Conservation (phyloP, 345 rosid genomes). For the Eutrema yunnanense region DNA sequence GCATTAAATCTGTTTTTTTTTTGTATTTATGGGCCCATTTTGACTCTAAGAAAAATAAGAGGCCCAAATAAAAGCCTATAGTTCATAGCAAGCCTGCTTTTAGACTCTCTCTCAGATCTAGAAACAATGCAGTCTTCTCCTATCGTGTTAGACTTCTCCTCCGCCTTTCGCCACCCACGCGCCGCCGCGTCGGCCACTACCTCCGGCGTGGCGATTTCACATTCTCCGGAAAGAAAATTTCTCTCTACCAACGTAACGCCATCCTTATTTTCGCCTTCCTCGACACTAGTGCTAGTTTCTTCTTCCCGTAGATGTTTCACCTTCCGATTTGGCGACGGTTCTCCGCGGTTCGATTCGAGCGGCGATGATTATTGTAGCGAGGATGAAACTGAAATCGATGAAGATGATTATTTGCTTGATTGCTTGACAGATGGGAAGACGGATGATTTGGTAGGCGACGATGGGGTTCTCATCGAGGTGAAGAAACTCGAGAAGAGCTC, state of each 20-base stretch:
- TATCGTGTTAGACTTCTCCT: constrained; percentile 15
- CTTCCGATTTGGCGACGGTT: constrained; percentile 32
- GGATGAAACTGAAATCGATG: constrained; percentile 9
- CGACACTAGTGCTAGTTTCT: neutral
- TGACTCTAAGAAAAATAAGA: neutral
- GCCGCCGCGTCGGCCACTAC: constrained; percentile 9
- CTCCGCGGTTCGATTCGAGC: constrained; percentile 1
- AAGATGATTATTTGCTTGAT: constrained; percentile 23
- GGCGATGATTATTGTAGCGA: constrained; percentile 5
- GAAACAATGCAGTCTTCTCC: constrained; percentile 42
- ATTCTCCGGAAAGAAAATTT: neutral
- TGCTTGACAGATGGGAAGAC: constrained; percentile 36
- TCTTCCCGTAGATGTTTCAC: constrained; percentile 19
- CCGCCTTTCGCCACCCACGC: constrained; percentile 19
- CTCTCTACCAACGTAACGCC: neutral
- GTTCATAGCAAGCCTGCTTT: constrained; percentile 7
- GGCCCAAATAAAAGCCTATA: constrained; percentile 29
- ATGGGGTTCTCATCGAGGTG: constrained; percentile 51
- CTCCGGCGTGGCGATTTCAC: neutral
- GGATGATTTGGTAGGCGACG: constrained; percentile 37
- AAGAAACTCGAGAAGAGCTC: constrained; percentile 56
- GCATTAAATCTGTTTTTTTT: neutral
- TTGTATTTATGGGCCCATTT: neutral
- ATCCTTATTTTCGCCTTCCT: neutral
- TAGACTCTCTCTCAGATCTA: neutral